Conservation (phyloP, 495 filamentous ascomycete species). For the Penicillium herquei region DNA sequence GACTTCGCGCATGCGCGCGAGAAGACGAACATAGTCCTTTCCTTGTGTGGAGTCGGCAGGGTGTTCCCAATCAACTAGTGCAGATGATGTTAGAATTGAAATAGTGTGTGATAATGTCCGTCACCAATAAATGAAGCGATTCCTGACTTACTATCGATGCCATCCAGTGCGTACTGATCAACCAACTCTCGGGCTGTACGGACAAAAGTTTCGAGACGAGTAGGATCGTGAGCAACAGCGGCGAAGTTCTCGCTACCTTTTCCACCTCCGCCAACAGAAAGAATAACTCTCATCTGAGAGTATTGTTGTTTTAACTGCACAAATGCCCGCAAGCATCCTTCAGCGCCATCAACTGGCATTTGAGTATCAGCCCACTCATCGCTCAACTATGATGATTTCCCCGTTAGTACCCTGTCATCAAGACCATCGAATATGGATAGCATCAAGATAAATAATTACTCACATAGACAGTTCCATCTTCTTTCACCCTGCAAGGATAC, state of each 20-base stretch:
- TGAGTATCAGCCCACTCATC: conserved; percentile 84
- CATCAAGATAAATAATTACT: conserved; percentile 7
- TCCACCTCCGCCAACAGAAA: conserved; percentile 85
- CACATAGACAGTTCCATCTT: conserved; percentile 82
- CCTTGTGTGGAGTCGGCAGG: conserved; percentile 69
- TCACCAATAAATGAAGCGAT: neutral
- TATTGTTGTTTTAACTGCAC: conserved; percentile 70
- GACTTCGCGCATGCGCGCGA: conserved; percentile 64
- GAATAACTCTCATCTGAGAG: conserved; percentile 71
- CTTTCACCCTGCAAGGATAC: conserved; percentile 57
- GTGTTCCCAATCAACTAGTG: conserved; percentile 87
- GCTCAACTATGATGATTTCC: conserved; percentile 57
- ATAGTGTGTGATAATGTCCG: no score
- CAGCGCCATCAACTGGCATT: conserved; percentile 73
- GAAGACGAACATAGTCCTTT: conserved; percentile 67
- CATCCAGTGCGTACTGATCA: conserved; percentile 74
- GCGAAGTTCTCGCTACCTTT: conserved; percentile 78
- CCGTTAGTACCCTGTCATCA: neutral
- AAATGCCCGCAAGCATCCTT: conserved; percentile 77
- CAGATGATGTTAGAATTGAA: neutral
- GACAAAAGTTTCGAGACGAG: conserved; percentile 67
- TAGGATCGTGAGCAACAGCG: conserved; percentile 61
- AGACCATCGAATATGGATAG: neutral
- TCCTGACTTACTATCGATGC: conserved; percentile 68
- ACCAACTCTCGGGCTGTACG: conserved; percentile 68